Percentiles rank a stretch among this genome's conserved stretches.
These are phyloP conservation scores for Mycena latifolia DNA, from an alignment of 768 basidiomycete species.

Conservation along the genomic window DNA sequence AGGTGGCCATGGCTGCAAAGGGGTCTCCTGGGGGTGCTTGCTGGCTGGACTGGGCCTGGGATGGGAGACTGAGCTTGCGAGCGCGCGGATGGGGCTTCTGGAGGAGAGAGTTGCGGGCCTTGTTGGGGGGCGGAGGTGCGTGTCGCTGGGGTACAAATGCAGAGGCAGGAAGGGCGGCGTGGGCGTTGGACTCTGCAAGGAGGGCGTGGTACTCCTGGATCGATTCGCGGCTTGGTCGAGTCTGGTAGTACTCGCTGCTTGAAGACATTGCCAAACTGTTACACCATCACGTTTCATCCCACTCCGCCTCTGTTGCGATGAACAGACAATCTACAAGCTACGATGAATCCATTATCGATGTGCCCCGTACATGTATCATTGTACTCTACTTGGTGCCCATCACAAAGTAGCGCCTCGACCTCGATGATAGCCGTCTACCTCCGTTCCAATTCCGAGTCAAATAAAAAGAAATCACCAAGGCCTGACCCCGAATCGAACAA, in stretches of 20 bases:
- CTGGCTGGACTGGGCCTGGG: neutral
- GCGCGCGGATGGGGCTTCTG: conserved; percentile 67
- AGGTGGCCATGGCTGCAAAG: conserved; percentile 44
- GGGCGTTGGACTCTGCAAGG: conserved; percentile 60
- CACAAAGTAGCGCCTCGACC: too few relatives aligned
- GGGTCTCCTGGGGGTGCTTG: conserved; percentile 38
- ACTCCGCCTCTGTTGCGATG: too few relatives aligned
- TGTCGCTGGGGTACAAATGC: conserved; percentile 52
- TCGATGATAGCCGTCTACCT: too few relatives aligned
- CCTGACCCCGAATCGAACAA: too few relatives aligned
- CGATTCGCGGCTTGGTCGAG: conserved; percentile 77
- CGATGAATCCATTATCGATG: too few relatives aligned
- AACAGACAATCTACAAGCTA: too few relatives aligned
- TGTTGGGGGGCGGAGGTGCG: conserved; percentile 56
- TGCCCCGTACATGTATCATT: too few relatives aligned
- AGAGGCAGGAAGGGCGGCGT: conserved; percentile 37
- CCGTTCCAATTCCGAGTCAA: too few relatives aligned
- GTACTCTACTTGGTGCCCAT: too few relatives aligned
- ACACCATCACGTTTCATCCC: conserved; percentile 15
- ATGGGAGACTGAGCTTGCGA: conserved; percentile 66
- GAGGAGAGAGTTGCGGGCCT: conserved; percentile 62
- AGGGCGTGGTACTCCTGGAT: conserved; percentile 85
- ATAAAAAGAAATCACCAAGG: too few relatives aligned
- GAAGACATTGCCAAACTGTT: neutral
- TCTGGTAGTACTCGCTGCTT: conserved; percentile 9